Percentiles rank a stretch among this genome's conserved stretches.
Conservation (phyloP, 768 basidiomycete species). For the Hypsizygus marmoreus region DNA sequence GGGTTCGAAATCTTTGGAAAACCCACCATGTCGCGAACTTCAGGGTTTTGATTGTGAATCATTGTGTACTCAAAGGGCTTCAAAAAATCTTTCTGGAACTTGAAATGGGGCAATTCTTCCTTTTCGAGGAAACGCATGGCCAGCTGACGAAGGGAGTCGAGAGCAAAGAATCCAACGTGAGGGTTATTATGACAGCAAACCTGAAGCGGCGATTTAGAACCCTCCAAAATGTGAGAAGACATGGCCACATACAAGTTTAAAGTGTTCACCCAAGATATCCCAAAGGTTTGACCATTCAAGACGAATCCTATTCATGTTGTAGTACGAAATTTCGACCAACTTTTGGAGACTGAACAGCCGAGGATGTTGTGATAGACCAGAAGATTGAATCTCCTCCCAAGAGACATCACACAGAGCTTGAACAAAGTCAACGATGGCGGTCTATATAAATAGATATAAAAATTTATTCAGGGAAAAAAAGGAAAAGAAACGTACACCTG, state of each 20-base stretch:
- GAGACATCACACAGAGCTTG: constrained; percentile 95
- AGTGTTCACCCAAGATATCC: constrained; percentile 97
- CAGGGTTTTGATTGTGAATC: constrained; percentile 93
- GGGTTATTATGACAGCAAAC: constrained; percentile 99
- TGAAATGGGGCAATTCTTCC: constrained; percentile 96
- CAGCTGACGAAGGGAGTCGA: constrained; percentile 94
- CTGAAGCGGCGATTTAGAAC: constrained; percentile 40
- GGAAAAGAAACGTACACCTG: constrained; percentile 68
- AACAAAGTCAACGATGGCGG: constrained; percentile 97
- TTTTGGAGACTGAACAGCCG: constrained; percentile 97
- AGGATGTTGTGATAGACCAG: constrained; percentile 90
- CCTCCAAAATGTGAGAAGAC: not conserved
- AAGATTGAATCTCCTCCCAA: constrained; percentile 99
- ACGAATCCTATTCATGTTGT: constrained; percentile 98
- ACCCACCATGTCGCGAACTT: constrained; percentile 91
- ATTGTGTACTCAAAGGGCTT: constrained; percentile 99
- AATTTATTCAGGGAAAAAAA: not conserved
- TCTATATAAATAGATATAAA: constrained; percentile 45
- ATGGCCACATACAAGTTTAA: constrained; percentile 78
- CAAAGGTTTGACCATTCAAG: constrained; percentile 98
- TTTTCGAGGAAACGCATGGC: constrained; percentile 99
- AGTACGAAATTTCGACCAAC: constrained; percentile 98
- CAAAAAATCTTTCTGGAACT: constrained; percentile 98
- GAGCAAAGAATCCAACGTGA: constrained; percentile 93
- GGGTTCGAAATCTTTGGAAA: not conserved